These are phyloP conservation scores for Vachellia pachyceras DNA, from an alignment of 306 rosid species.

Conservation along the genomic window DNA sequence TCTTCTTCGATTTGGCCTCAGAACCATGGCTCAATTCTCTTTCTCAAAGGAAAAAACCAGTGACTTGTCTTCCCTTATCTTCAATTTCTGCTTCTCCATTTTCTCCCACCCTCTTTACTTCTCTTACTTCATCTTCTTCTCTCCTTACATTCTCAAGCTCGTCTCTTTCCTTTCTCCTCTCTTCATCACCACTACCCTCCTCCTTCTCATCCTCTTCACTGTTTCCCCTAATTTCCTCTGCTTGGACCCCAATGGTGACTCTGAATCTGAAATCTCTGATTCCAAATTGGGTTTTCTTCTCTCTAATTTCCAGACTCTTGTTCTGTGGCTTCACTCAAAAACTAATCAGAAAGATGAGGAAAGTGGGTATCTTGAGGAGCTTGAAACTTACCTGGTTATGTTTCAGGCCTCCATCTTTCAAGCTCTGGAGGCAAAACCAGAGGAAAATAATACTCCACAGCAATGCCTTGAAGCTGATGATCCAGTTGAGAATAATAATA, in stretches of 20 bases:
- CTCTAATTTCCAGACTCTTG: conserved; percentile 44
- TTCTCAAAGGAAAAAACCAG: conserved; percentile 42
- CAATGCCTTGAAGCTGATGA: conserved; percentile 36
- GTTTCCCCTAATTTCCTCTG: conserved; percentile 56
- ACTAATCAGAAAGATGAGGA: conserved; percentile 44
- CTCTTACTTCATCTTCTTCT: conserved; percentile 84
- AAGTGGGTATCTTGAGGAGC: conserved; percentile 57
- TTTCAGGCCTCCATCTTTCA: conserved; percentile 73
- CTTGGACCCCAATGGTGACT: conserved; percentile 32
- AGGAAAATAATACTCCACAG: conserved; percentile 43
- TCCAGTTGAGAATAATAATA: background rate
- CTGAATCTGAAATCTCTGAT: conserved; percentile 47
- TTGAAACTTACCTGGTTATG: conserved; percentile 79
- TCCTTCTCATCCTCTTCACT: conserved; percentile 66
- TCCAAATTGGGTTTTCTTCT: conserved; percentile 51
- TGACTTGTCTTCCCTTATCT: conserved; percentile 48
- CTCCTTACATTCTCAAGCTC: conserved; percentile 75
- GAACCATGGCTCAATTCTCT: conserved; percentile 64
- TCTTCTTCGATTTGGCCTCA: conserved; percentile 40
- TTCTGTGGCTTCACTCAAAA: conserved; percentile 44
- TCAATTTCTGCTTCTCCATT: conserved; percentile 58
- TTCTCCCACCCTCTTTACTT: conserved; percentile 89
- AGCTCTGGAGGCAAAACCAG: conserved; percentile 53
- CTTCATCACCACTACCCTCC: conserved; percentile 71
- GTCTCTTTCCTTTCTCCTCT: conserved; percentile 89